These are phyloP conservation scores for Aristolochia contorta DNA, from an alignment of 164 flowering plant species.

Conservation along the genomic window DNA sequence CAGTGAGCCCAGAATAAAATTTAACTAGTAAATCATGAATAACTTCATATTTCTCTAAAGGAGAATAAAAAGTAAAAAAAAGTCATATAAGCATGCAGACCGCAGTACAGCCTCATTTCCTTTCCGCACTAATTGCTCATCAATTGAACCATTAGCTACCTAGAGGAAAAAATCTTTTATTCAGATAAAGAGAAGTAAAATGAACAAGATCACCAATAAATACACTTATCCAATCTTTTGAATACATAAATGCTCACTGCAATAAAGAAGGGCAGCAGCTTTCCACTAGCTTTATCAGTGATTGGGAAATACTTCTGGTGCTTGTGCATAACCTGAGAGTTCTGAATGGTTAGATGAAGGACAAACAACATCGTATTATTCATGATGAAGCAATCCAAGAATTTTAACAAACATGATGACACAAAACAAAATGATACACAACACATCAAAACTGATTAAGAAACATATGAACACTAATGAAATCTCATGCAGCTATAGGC, in stretches of 20 bases:
- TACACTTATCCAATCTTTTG: neutral
- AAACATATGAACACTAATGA: too few relatives aligned
- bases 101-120: slow-evolving; percentile 99
- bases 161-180: slow-evolving; percentile 14
- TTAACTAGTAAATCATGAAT: neutral
- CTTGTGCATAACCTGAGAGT: slow-evolving; percentile 88
- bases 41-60: neutral
- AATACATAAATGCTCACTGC: slow-evolving; percentile 42
- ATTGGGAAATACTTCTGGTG: slow-evolving; percentile 87
- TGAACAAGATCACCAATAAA: neutral
- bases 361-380: too few relatives aligned
- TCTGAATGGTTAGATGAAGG: too few relatives aligned
- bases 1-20: too few relatives aligned
- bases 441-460: too few relatives aligned
- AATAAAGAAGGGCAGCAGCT: slow-evolving; percentile 76
- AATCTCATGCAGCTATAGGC: too few relatives aligned
- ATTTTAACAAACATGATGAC: too few relatives aligned
- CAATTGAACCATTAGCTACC: slow-evolving; percentile 91
- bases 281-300: slow-evolving; percentile 42
- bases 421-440: too few relatives aligned
- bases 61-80: neutral
- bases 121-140: slow-evolving; percentile 60
- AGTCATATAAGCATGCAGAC: slow-evolving; percentile 17
- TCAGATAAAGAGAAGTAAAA: neutral
- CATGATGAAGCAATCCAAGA: too few relatives aligned